Base-by-base conservation (phyloP, 2,329 filamentous ascomycete species). In the Xylaria sp. region DNA sequence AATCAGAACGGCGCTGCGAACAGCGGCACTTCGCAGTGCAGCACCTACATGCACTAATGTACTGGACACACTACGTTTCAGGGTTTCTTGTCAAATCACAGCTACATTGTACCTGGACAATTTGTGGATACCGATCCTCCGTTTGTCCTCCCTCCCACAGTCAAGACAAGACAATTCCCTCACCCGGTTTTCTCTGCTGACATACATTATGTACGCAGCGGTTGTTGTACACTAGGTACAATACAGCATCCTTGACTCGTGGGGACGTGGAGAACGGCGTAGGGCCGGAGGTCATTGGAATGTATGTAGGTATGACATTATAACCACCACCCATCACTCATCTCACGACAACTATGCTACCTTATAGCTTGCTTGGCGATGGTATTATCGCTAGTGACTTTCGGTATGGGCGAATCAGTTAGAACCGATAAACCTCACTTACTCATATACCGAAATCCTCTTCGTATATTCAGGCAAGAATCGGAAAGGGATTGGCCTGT, bases 1-100 rank as follows among this genome's bases (percentile, higher is more conserved):
- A 66, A 64, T 66, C 61, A 67, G 69, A 53, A 57, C 58, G 33
- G 63, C 55, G 47, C 61, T 50, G 67, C 55, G 47, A 56, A 63
- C 61, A 29, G 54, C 59, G 64, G 61, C 54, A 68, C 38, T 20
- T 51, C 45, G 50, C 47, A 49, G 17, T 50, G 39, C n/a, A 50
- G 29, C 13, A 45, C 22, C 13, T 27, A n/a, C 45, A 27, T 50
- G 29, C 6, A 45, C 17, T 6, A 5, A 17, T 29, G 13, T 31
- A 31, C 47, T 29, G 13, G 5, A n/a, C 39, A 39, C n/a, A 51
- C 7, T 61, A 50, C 54, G 61, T 65, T 69, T 61, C 61, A 63
- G 62, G 51, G 22, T 63, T 64, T 29, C 54, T 60, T 57, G 51
- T 53, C 61, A 63, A 71, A 70, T 61, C 57, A 66, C 47, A 63